Evolutionary conservation across 1,284 basidiomycete genomes (phyloP).

Genomic region (Coriolopsis trogii): DNA sequence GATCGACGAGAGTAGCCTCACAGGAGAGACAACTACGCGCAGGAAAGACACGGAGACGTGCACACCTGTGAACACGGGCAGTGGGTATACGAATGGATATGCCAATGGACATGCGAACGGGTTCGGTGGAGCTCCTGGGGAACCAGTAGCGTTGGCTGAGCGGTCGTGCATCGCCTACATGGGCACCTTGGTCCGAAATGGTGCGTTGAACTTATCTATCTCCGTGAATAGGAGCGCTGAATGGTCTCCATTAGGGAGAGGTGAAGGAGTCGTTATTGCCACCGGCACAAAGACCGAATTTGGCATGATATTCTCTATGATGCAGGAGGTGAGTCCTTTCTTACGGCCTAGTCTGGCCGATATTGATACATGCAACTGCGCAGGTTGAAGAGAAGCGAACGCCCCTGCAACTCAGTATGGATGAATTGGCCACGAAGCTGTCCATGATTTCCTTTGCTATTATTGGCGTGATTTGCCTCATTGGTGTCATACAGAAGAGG

Average conservation of each 20-base stretch:
- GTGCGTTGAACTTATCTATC: too few species aligned
- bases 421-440: slow-evolving; percentile 92
- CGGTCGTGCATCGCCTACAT: slow-evolving; percentile 92
- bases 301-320: slow-evolving; percentile 96
- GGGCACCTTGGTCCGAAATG: slow-evolving; percentile 95
- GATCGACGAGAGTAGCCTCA: slow-evolving; percentile 94
- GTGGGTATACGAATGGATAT: slow-evolving; percentile 22
- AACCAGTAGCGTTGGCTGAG: slow-evolving; percentile 80
- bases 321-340: slow-evolving; percentile 80
- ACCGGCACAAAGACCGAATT: slow-evolving; percentile 93
- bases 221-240: too few species aligned
- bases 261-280: slow-evolving; percentile 87
- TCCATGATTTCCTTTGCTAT: slow-evolving; percentile 90
- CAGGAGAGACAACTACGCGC: slow-evolving; percentile 89
- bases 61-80: slow-evolving; percentile 15
- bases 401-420: slow-evolving; percentile 94
- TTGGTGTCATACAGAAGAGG: slow-evolving; percentile 87
- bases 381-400: slow-evolving; percentile 93
- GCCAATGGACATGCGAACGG: slow-evolving; percentile 18
- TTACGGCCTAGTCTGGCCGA: neutral
- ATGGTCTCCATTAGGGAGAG: too few species aligned
- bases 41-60: slow-evolving; percentile 70
- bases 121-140: slow-evolving; percentile 25
- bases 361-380: neutral
- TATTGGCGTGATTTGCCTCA: slow-evolving; percentile 91